Evolutionary conservation across 2,329 filamentous ascomycete species (phyloP), one percentile per base, ranked within the genome.

Genomic region (Microdochium nivale): DNA sequence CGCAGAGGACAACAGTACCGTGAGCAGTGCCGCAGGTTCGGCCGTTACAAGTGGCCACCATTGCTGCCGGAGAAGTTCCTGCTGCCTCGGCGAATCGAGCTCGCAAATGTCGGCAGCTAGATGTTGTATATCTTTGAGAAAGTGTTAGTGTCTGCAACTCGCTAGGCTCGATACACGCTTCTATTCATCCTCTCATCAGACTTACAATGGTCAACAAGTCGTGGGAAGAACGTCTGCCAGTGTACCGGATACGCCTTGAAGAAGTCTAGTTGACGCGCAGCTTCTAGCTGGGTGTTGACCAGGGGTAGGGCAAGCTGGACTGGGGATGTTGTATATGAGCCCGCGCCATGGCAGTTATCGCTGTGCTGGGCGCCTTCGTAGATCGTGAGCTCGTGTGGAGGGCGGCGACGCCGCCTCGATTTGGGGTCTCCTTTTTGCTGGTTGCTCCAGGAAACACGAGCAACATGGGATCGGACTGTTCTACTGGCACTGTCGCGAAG

Each of bases 31-130:
- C 3, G 68, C 63, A 1, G 62, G 60, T 33, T 72, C 68, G 25
- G 65, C 66, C 54, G 72, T 63, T n/a, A 69, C 64, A 32, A 74
- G 62, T 5, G 69, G 70, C 35, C 73, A 67, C 63, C 71, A 73
- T 16, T 59, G 53, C 21, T 65, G 63, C 52, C 69, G 62, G 5
- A 74, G 58, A 5, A 70, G 60, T 11, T 61, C 63, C n/a, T 58
- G 58, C 43, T 63, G 62, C 2, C 58, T 58, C 0, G 61, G 60
- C 13, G 60, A 60, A 49, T 73, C 71, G 24, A 73, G 61, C 46
- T 71, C 68, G 14, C 70, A 70, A 13, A 72, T 67, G 46, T 72
- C 67, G 32, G 70, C 63, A 3, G 69, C 69, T 58, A 74, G 68
- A 53, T 63, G 59, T 23, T 61, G 49, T 14, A 69, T 55, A 51